These are phyloP conservation scores for Phenoliferia sp. DNA, from an alignment of 1,284 basidiomycete genomes.

Conservation along the genomic window DNA sequence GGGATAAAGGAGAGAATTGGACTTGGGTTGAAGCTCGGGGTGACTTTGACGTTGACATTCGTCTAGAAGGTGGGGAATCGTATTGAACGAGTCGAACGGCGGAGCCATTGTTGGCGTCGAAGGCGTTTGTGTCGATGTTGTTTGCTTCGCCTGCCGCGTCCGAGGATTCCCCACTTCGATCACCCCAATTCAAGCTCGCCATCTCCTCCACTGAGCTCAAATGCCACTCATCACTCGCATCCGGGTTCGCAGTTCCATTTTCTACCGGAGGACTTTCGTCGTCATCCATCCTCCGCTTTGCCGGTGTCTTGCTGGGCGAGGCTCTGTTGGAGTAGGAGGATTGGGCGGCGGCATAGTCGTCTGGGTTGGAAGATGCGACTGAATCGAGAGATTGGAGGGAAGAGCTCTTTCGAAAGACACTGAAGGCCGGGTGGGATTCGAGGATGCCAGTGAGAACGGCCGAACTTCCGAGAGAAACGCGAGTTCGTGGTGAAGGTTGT, in stretches of 20 bases:
- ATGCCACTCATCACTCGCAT: neutral
- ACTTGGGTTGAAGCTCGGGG: slow-evolving; percentile 4
- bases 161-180: neutral
- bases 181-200: slow-evolving; percentile 1
- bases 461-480: neutral
- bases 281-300: neutral
- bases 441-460: slow-evolving; percentile 20
- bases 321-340: neutral
- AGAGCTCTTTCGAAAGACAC: slow-evolving; percentile 27
- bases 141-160: neutral
- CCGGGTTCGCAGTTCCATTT: neutral
- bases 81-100: slow-evolving; percentile 2
- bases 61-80: slow-evolving; percentile 4
- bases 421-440: slow-evolving; percentile 24
- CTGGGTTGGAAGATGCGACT: neutral
- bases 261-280: neutral
- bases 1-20: slow-evolving; percentile 29
- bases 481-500: neutral
- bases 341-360: neutral
- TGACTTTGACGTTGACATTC: neutral
- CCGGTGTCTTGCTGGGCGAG: neutral
- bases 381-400: slow-evolving; percentile 1
- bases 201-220: slow-evolving; percentile 1
- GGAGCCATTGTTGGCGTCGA: neutral
- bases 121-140: neutral